phyloP scores from a whole-genome alignment of 768 basidiomycete genomes.

The Plicaturopsis crispa region DNA sequence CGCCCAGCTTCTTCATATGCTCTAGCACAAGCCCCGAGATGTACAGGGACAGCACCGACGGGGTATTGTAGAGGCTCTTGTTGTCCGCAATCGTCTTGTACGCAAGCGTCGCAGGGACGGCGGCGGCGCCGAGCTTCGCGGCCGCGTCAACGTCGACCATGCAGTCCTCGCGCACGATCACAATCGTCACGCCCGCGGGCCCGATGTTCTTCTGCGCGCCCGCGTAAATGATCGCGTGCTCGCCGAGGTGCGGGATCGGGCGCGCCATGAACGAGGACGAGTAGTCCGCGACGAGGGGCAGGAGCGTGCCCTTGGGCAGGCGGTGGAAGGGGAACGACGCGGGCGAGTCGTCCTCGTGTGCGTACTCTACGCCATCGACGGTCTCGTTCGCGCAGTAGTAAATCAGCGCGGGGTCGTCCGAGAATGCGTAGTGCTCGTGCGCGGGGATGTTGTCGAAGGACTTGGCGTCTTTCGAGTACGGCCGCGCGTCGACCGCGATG shows the following conservation, averaged over 20 bases:
- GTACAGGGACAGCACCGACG: constrained; percentile 87
- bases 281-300: constrained; percentile 90
- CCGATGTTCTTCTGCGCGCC: constrained; percentile 98
- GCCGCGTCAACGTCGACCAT: constrained; percentile 85
- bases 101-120: constrained; percentile 71
- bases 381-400: constrained; percentile 99
- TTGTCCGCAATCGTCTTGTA: constrained; percentile 80
- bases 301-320: constrained; percentile 45
- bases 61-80: constrained; percentile 86
- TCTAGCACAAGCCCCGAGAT: constrained; percentile 80
- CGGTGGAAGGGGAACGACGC: constrained; percentile 79
- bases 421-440: constrained; percentile 67
- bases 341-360: constrained; percentile 41
- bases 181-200: constrained; percentile 85
- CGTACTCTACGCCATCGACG: constrained; percentile 89
- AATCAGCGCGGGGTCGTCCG: constrained; percentile 75
- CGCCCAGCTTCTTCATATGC: constrained; percentile 58
- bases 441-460: constrained; percentile 77
- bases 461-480: constrained; percentile 55
- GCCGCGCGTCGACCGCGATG: constrained; percentile 65
- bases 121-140: constrained; percentile 58
- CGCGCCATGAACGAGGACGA: constrained; percentile 96
- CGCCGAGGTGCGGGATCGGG: constrained; percentile 79
- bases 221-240: constrained; percentile 92
- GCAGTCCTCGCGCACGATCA: constrained; percentile 94